These are phyloP conservation scores for Penicillium sp. DNA, from an alignment of 2,329 filamentous ascomycete species.

Conservation along the genomic window DNA sequence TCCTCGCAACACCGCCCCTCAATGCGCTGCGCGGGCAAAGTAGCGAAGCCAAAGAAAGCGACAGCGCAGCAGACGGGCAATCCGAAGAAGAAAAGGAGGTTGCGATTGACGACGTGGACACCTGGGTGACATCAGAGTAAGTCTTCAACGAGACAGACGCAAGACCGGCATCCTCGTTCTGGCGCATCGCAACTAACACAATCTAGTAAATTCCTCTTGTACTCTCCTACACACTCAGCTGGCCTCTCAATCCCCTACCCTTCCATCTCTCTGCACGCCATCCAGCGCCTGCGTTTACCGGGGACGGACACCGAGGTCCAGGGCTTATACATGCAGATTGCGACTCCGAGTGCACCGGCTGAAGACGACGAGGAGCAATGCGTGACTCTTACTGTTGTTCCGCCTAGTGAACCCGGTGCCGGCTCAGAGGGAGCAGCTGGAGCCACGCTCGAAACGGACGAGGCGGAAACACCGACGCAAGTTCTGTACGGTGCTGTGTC, in stretches of 20 bases:
- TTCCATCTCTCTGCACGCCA: slow-evolving; percentile 45
- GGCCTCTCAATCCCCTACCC: slow-evolving; percentile 46
- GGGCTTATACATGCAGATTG: slow-evolving; percentile 47
- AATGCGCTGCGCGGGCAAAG: slow-evolving; percentile 24
- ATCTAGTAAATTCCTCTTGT: slow-evolving; percentile 42
- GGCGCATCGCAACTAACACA: no score
- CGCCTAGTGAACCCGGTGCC: slow-evolving; percentile 22
- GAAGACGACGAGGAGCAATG: slow-evolving; percentile 40
- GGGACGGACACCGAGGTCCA: slow-evolving; percentile 31
- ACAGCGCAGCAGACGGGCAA: slow-evolving; percentile 2
- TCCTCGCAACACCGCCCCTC: slow-evolving; percentile 32
- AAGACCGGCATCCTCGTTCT: no score
- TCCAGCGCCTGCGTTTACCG: slow-evolving; percentile 41
- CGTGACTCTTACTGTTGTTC: slow-evolving; percentile 42
- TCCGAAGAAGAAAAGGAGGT: slow-evolving; percentile 29
- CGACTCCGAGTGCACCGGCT: slow-evolving; percentile 25
- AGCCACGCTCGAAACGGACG: slow-evolving; percentile 25
- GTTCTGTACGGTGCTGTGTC: slow-evolving; percentile 43
- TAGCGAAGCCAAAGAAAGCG: slow-evolving; percentile 14
- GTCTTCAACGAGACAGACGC: no score
- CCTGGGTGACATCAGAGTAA: slow-evolving; percentile 48
- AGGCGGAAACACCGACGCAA: slow-evolving; percentile 37
- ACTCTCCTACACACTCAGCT: slow-evolving; percentile 28
- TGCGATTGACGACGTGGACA: slow-evolving; percentile 38
- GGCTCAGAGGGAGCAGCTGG: slow-evolving; percentile 18